Base-by-base conservation (phyloP, 495 filamentous ascomycete genomes). In the Xylaria sp. region DNA sequence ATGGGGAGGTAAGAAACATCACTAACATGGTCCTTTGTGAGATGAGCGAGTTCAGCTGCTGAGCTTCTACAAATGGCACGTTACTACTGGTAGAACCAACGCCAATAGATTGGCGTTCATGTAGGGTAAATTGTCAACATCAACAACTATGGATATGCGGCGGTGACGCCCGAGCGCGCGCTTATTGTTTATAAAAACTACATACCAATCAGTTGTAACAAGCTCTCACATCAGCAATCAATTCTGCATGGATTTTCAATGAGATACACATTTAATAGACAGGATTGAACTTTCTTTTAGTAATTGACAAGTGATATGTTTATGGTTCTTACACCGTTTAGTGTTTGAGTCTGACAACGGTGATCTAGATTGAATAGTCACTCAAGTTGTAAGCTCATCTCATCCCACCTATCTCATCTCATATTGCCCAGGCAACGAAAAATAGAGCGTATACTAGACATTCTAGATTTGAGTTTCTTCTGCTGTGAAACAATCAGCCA, bases 101-200 rank as follows among this genome's bases (percentile, higher is more conserved):
- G 40, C 44, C 62, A 50, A 61, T 61, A 61, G 59, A 15, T 21
- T 40, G 37, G 59, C 3, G 29, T 35, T 37, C 31, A 37, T 8
- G n/a, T n/a, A 21, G n/a, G 17, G n/a, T 41, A 61, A 26, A 40
- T 61, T 24, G n/a, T 11, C 35, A 40, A 61, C n/a, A 41, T 37
- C 21, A 43, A 37, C 59, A 21, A 61, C 35, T 41, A 21, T 61
- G 59, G 48, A 29, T 48, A 44, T 52, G 43, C 43, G 8, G 29
- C 44, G 44, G 62, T 50, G 62, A 52, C 31, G 37, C 43, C 43
- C 26, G 44, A 65, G 43, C n/a, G 62, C 46, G 44, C 26, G 17
- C 43, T 46, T 31, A 24, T 65, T 31, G 61, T 50, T 52, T 52
- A 11, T 44, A 14, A 37, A 26, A 50, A 29, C 4, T 12, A 9